Evolutionary conservation across 2,329 filamentous ascomycete genomes (phyloP).

Genomic region (Ophiosphaerella narmari): DNA sequence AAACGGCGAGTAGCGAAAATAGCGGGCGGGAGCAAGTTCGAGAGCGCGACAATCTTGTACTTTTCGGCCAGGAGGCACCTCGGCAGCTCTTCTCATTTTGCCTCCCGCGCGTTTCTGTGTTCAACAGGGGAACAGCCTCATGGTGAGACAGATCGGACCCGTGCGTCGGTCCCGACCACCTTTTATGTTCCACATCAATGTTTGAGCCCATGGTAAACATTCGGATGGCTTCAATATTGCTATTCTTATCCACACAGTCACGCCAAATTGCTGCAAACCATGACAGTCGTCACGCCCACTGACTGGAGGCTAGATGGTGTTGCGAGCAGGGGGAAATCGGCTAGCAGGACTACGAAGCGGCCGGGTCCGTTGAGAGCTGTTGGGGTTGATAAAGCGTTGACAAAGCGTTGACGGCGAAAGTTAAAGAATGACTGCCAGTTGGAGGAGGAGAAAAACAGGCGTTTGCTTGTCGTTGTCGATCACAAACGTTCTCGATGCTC

Average conservation of each 20-base stretch:
- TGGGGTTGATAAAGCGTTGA: too few species aligned
- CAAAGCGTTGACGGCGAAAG: background rate
- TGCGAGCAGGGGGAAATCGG: too few species aligned
- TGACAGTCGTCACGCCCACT: slow-evolving; percentile 12
- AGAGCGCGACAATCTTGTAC: slow-evolving; percentile 13
- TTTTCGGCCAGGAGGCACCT: slow-evolving; percentile 21
- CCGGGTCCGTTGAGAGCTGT: background rate
- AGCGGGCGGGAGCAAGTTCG: slow-evolving; percentile 16
- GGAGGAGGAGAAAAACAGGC: slow-evolving; percentile 11
- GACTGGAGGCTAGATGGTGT: too few species aligned
- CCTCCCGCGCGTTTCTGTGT: slow-evolving; percentile 16
- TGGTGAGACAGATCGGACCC: slow-evolving; percentile 40
- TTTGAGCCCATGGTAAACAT: slow-evolving; percentile 21
- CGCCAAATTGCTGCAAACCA: slow-evolving; percentile 21
- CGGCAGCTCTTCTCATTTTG: slow-evolving; percentile 26
- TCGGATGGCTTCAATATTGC: slow-evolving; percentile 8
- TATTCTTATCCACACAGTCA: slow-evolving; percentile 23
- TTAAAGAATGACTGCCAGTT: slow-evolving; percentile 30
- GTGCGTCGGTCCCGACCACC: slow-evolving; percentile 26
- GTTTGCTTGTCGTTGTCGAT: slow-evolving; percentile 25
- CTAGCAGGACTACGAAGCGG: slow-evolving; percentile 8
- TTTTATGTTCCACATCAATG: slow-evolving; percentile 17
- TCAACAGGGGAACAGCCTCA: slow-evolving; percentile 20
- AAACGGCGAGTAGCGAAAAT: slow-evolving; percentile 31
- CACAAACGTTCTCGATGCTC: slow-evolving; percentile 23